Percentiles rank a stretch among this genome's conserved stretches.
Conservation (phyloP, 768 basidiomycete genomes). For the Russula compacta region DNA sequence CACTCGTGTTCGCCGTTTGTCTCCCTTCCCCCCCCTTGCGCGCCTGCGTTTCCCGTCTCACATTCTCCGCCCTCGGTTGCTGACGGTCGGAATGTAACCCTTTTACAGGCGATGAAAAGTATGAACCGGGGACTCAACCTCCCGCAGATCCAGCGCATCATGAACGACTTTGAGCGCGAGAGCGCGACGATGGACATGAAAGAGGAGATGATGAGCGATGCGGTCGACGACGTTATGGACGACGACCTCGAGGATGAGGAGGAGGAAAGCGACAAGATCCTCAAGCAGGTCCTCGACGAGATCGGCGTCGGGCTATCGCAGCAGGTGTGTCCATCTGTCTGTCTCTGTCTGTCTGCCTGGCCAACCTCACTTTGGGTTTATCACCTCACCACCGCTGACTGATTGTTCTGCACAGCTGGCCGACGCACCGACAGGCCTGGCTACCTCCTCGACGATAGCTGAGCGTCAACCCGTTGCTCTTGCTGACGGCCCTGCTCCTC, state of each 20-base stretch:
- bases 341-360: neutral
- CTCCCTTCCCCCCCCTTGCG: neutral
- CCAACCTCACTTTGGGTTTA: neutral
- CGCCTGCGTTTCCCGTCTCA: neutral
- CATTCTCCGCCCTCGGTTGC: neutral
- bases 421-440: conserved; percentile 72
- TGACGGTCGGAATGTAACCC: neutral
- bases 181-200: conserved; percentile 99
- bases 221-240: conserved; percentile 96
- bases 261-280: conserved; percentile 88
- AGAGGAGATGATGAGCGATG: conserved; percentile 99
- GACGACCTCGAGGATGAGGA: conserved; percentile 90
- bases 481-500: conserved; percentile 51
- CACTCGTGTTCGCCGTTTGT: conserved; percentile 60
- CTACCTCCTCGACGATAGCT: conserved; percentile 47
- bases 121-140: conserved; percentile 97
- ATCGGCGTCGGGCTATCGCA: conserved; percentile 90
- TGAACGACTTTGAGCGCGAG: conserved; percentile 98
- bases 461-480: conserved; percentile 78
- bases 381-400: neutral
- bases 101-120: conserved; percentile 81
- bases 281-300: conserved; percentile 94
- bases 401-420: conserved; percentile 48
- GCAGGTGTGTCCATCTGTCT: conserved; percentile 37
- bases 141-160: conserved; percentile 89